Base-by-base conservation (phyloP, 192 early-diverging fungal genomes). In the Jimgerdemannia flammicorona region DNA sequence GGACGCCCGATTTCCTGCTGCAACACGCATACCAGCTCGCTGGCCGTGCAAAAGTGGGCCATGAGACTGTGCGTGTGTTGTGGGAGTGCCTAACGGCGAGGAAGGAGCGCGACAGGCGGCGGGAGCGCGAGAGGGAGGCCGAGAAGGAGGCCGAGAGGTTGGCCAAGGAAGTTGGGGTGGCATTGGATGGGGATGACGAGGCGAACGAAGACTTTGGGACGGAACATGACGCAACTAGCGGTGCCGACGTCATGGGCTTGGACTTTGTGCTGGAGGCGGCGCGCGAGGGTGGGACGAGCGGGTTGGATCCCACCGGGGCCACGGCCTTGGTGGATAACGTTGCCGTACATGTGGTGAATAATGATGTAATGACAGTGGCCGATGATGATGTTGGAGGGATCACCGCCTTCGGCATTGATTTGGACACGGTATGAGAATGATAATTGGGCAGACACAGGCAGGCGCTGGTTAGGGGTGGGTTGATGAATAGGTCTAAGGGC, bases 1-100 rank as follows among this genome's bases (percentile, higher is more conserved):
- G 71, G n/a, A 83, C 81, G 63, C 73, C 81, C 1, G 69, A 67
- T 4, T 76, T 63, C 17, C 64, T 83, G 39, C 69, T 83, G 39
- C 49, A 83, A 64, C 64, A 49, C 3, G 78, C 81, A 4, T 70
- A 64, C 2, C 73, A 68, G 6, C 72, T 79, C 70, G 75, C 77
- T 43, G 59, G 71, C 2, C 67, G 81, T 6, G 67, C 67, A 9
- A 41, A 41, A 7, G 19, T 68, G 7, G 67, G 67, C 6, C 29
- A 20, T 19, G 67, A 68, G 67, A 41, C 40, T 41, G 40, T 41
- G 67, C 7, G 29, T 2, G 67, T 41, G 29, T 9, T 68, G 40
- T 68, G 67, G 67, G 18, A 68, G 19, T 59, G 49, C 14, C 49
- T 59, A 14, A 59, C 49, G 49, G 49, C 49, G 14, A 59, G 49